Percentiles rank a stretch among this genome's conserved stretches.
Conservation (phyloP, 148 eudicot species). For the Arbutus unedo region DNA sequence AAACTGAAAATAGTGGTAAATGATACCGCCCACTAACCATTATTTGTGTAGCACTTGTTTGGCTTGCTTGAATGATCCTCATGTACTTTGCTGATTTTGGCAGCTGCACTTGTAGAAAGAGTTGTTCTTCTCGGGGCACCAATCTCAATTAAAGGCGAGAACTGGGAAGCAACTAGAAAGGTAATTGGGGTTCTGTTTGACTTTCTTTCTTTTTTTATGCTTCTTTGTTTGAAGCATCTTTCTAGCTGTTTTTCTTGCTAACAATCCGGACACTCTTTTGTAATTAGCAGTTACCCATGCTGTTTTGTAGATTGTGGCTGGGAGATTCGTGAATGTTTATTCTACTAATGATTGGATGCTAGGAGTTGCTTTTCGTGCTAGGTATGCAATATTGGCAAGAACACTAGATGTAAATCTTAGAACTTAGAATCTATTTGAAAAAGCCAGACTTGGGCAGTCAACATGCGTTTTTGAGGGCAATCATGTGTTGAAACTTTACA, state of each 20-base stretch:
- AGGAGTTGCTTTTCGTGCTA: constrained; percentile 97
- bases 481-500: not conserved
- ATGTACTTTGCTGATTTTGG: constrained; percentile 19
- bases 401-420: not conserved
- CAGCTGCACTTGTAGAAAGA: constrained; percentile 89
- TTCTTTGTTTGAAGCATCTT: not conserved
- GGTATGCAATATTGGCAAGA: constrained; percentile 34
- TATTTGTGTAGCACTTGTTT: not conserved
- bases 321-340: constrained; percentile 88
- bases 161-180: constrained; percentile 91
- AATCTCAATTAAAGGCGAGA: constrained; percentile 69
- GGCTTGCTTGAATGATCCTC: constrained; percentile 11
- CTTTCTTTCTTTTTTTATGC: not conserved
- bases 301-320: constrained; percentile 75
- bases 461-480: not conserved
- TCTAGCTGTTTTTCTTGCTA: not conserved
- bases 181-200: constrained; percentile 25
- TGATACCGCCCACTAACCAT: not conserved
- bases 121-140: constrained; percentile 97
- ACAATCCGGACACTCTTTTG: not conserved
- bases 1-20: constrained; percentile 58
- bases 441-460: not conserved
- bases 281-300: constrained; percentile 13
- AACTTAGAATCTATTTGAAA: not conserved
- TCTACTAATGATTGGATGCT: constrained; percentile 94